phyloP scores from a whole-genome alignment of 768 basidiomycete genomes.

The Gautieria morchelliformis region DNA sequence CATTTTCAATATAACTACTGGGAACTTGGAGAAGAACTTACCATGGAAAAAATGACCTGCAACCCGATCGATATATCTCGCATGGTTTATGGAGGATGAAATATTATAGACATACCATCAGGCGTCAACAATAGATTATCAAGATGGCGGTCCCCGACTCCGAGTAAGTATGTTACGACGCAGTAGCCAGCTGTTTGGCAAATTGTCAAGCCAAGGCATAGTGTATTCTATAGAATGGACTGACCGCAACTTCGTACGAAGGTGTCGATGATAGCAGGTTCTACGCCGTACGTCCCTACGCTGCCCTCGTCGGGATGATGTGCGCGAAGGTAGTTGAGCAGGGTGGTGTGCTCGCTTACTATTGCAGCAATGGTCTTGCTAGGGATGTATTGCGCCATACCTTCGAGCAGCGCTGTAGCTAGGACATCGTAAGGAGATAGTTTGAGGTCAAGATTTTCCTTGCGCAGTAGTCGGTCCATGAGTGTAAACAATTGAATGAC shows the following conservation, averaged over 20 bases:
- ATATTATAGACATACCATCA: constrained; percentile 48
- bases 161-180: constrained; percentile 91
- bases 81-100: neutral
- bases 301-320: constrained; percentile 91
- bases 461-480: constrained; percentile 88
- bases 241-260: constrained; percentile 94
- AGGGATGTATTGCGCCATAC: constrained; percentile 93
- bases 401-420: constrained; percentile 84
- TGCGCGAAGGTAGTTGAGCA: constrained; percentile 81
- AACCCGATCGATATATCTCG: neutral
- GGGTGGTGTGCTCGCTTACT: constrained; percentile 80
- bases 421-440: constrained; percentile 87
- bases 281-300: constrained; percentile 90
- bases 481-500: constrained; percentile 98
- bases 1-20: neutral
- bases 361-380: constrained; percentile 95
- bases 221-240: constrained; percentile 19
- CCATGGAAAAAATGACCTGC: constrained; percentile 94
- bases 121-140: constrained; percentile 91
- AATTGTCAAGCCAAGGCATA: constrained; percentile 4
- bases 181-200: constrained; percentile 79
- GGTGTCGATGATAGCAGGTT: constrained; percentile 88
- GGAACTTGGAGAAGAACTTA: constrained; percentile 20
- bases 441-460: constrained; percentile 92
- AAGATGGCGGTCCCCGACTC: constrained; percentile 94